These are phyloP conservation scores for Pseudoneurospora amorphoporcata DNA, from an alignment of 495 filamentous ascomycete species.

Conservation along the genomic window DNA sequence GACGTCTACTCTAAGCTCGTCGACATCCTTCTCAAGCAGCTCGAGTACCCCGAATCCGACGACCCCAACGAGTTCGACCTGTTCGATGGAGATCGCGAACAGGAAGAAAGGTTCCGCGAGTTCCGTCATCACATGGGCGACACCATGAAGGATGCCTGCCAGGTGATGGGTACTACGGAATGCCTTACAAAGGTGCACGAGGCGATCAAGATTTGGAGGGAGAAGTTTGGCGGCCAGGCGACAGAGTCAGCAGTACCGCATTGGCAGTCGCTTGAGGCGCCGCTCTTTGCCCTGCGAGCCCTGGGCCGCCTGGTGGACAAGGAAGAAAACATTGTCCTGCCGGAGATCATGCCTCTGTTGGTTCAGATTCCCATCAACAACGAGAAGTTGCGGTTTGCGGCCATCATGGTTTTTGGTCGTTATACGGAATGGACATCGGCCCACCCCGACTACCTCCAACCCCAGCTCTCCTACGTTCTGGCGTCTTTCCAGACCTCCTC, in stretches of 20 bases:
- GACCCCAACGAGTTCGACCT: slow-evolving; percentile 64
- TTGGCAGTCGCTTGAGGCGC: slow-evolving; percentile 94
- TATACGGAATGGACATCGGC: slow-evolving; percentile 97
- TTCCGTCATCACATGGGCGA: slow-evolving; percentile 97
- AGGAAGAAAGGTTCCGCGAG: slow-evolving; percentile 94
- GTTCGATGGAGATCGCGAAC: slow-evolving; percentile 91
- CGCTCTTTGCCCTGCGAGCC: slow-evolving; percentile 86
- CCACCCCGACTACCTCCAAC: slow-evolving; percentile 81
- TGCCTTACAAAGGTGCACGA: slow-evolving; percentile 81
- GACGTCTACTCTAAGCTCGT: slow-evolving; percentile 81
- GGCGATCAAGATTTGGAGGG: slow-evolving; percentile 78
- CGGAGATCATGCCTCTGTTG: slow-evolving; percentile 82
- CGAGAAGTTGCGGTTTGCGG: slow-evolving; percentile 91
- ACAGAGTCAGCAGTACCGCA: slow-evolving; percentile 70
- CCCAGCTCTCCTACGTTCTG: slow-evolving; percentile 90
- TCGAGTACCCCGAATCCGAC: slow-evolving; percentile 79
- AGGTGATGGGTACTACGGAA: slow-evolving; percentile 85
- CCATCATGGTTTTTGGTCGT: slow-evolving; percentile 89
- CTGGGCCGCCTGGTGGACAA: slow-evolving; percentile 96
- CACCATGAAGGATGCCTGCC: slow-evolving; percentile 93
- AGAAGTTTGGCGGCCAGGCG: slow-evolving; percentile 65
- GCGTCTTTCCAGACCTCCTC: slow-evolving; percentile 77
- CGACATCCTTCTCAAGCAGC: slow-evolving; percentile 84
- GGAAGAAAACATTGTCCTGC: slow-evolving; percentile 74
- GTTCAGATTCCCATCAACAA: slow-evolving; percentile 93